Evolutionary conservation across 2,329 filamentous ascomycete species (phyloP), one percentile per base, ranked within the genome.

Genomic region (Epichloe typhina): DNA sequence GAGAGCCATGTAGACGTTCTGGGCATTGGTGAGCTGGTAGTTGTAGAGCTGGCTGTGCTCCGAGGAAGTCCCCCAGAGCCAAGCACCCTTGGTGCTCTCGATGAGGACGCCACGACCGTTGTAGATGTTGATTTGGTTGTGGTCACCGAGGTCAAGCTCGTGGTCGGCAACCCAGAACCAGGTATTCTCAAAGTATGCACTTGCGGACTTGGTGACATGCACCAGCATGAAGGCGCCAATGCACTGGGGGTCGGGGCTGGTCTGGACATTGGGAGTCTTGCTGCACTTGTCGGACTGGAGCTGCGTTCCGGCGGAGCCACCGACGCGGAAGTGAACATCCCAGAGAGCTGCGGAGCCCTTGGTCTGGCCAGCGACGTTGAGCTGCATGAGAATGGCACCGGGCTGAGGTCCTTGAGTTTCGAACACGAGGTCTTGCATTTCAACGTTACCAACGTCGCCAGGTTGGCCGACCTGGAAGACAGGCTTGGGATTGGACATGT

Each of bases 291-390:
- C 76, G 17, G 83, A 84, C 68, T 94, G 87, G 15, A 97, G 77
- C 56, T 86, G 69, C 31, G 90, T 94, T 53, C 91, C 91, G 4
- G 86, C 83, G 50, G 84, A 83, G 42, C 93, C 93, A 59, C 89
- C 91, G 59, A 98, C 80, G 62, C 93, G 88, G 70, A 93, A 84
- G 73, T 98, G 93, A n/a, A 90, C 83, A 61, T 98, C 93, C 87
- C 90, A 98, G 69, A 96, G 82, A 55, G 82, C 91, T 19, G 82
- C 83, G 1, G 81, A 78, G 45, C 88, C 88, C 52, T 83, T 76
- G 50, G 67, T 73, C 58, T 76, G 65, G 37, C 81, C 83, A 42
- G 80, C 80, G 41, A 95, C 73, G 69, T 96, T 96, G 86, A 88
- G 96, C 66, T 96, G 79, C 71, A 96, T 82, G 63, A 96, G 77